Evolutionary conservation across 805 yeast genomes (phyloP).

Genomic region (Saturnispora dispora): DNA sequence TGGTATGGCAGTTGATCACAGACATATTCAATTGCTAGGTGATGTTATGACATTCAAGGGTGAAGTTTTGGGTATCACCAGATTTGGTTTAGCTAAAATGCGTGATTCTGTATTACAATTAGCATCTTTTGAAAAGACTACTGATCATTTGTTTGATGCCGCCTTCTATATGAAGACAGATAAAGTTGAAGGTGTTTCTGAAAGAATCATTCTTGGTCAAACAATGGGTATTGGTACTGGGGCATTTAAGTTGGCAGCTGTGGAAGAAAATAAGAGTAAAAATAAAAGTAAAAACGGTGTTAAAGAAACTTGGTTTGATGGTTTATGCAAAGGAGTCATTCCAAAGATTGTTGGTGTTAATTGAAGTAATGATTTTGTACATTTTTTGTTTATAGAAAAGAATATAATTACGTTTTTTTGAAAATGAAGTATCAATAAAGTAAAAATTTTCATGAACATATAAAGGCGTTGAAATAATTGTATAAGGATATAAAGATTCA

Average conservation of each 20-base stretch:
- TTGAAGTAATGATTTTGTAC: not conserved
- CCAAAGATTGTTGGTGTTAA: slow-evolving; percentile 15
- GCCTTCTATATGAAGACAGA: slow-evolving; percentile 97
- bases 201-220: slow-evolving; percentile 94
- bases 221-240: slow-evolving; percentile 98
- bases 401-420: not conserved
- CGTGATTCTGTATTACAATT: slow-evolving; percentile 94
- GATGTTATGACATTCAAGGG: slow-evolving; percentile 99
- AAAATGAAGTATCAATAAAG: not conserved
- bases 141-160: slow-evolving; percentile 97
- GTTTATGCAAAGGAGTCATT: slow-evolving; percentile 25
- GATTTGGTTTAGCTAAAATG: slow-evolving; percentile 97
- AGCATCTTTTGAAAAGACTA: slow-evolving; percentile 96
- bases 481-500: not conserved
- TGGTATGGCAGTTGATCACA: slow-evolving; percentile 99
- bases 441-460: not conserved
- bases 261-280: slow-evolving; percentile 28
- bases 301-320: slow-evolving; percentile 41
- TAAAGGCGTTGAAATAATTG: not conserved
- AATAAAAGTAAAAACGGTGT: slow-evolving; percentile 27
- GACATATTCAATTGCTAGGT: slow-evolving; percentile 94
- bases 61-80: slow-evolving; percentile 93
- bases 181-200: slow-evolving; percentile 93
- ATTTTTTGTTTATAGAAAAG: slow-evolving; percentile 3
- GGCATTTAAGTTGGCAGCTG: slow-evolving; percentile 75